Evolutionary conservation across 1,139 yeast genomes (phyloP).

Genomic region (Candida albicans): DNA sequence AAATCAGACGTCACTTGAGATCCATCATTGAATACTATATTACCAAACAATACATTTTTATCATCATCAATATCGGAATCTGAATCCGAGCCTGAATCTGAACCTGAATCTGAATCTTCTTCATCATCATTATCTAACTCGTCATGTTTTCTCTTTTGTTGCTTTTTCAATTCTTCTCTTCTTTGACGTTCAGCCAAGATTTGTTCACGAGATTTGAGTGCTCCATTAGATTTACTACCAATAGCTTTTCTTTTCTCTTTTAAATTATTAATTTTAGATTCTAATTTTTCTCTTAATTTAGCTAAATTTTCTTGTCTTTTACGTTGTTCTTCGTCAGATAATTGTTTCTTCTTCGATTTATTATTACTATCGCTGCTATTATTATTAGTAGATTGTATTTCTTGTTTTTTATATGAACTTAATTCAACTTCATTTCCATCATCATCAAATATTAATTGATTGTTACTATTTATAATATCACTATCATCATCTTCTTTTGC

Average conservation of each 20-base stretch:
- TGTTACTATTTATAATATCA: constrained; percentile 34
- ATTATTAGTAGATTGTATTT: constrained; percentile 12
- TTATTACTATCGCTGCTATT: too few species aligned
- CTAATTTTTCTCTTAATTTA: constrained; percentile 68
- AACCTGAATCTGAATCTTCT: constrained; percentile 14
- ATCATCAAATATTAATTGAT: constrained; percentile 66
- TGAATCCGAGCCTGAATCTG: constrained; percentile 28
- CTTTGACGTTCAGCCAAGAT: constrained; percentile 59
- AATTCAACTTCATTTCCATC: constrained; percentile 63
- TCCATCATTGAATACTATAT: constrained; percentile 82
- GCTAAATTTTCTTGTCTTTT: constrained; percentile 57
- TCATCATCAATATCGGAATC: constrained; percentile 34
- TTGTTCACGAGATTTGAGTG: constrained; percentile 79
- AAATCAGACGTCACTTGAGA: constrained; percentile 78
- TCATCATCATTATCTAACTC: constrained; percentile 36
- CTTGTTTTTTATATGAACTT: constrained; percentile 17
- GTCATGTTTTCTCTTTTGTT: constrained; percentile 38
- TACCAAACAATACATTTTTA: constrained; percentile 67
- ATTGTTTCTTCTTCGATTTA: constrained; percentile 26
- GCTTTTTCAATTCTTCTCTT: constrained; percentile 43
- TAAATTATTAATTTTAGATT: constrained; percentile 66
- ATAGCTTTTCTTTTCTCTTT: constrained; percentile 89
- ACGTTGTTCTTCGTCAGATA: constrained; percentile 47
- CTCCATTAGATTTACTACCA: constrained; percentile 76
- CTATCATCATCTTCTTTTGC: constrained; percentile 12